A percentile compares a stretch with the other conserved stretches of the same genome.
Evolutionary conservation across 2,329 filamentous ascomycete genomes (phyloP).

Genomic region (Ophiobolus disseminans): DNA sequence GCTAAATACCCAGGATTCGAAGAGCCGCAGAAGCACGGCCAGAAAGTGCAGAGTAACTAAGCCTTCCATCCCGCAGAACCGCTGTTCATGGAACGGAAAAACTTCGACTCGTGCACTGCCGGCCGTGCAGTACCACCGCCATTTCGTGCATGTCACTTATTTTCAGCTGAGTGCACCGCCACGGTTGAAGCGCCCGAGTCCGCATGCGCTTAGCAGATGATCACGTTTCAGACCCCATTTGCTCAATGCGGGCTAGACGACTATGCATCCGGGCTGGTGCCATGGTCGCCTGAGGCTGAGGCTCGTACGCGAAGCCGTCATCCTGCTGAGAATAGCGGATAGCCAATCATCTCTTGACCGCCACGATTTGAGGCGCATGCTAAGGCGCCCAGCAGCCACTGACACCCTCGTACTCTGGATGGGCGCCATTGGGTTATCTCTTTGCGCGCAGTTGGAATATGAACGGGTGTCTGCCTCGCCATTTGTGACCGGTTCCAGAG

Average conservation of each 20-base stretch:
- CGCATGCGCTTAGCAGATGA: neutral
- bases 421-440: conserved; percentile 4
- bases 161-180: conserved; percentile 14
- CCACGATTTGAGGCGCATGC: conserved; percentile 17
- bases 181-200: conserved; percentile 5
- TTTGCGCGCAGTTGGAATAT: conserved; percentile 8
- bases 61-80: conserved; percentile 2
- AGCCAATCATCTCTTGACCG: conserved; percentile 19
- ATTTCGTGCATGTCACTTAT: neutral
- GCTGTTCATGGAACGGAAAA: neutral
- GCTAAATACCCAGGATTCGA: neutral
- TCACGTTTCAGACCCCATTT: conserved; percentile 10
- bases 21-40: conserved; percentile 1
- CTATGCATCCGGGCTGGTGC: conserved; percentile 12
- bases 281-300: conserved; percentile 30
- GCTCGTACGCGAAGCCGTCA: conserved; percentile 5
- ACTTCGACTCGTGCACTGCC: neutral
- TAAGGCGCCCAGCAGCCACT: conserved; percentile 28
- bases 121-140: neutral
- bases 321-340: conserved; percentile 9
- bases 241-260: neutral
- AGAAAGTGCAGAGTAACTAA: conserved; percentile 6
- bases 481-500: conserved; percentile 6
- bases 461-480: conserved; percentile 7
- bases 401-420: conserved; percentile 31